Conservation (phyloP, 2,329 filamentous ascomycete species). For the Xylaria sp. region DNA sequence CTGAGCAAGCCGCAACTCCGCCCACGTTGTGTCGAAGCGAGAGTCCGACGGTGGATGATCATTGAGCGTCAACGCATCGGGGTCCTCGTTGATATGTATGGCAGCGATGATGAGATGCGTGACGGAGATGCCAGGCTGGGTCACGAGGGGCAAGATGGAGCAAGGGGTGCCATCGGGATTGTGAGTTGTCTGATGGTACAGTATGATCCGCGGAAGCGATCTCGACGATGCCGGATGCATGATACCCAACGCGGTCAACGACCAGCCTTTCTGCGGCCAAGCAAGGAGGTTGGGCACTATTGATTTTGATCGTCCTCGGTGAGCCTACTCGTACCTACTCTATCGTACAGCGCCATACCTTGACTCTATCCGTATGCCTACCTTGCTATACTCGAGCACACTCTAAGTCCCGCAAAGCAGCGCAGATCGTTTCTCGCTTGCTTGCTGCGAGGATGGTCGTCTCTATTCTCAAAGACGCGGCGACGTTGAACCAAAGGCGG, state of each 20-base stretch:
- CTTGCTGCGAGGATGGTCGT: neutral
- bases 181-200: constrained; percentile 40
- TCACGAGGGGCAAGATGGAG: constrained; percentile 40
- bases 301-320: neutral
- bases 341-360: too few species aligned
- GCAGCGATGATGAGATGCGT: constrained; percentile 76
- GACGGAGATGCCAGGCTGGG: constrained; percentile 34
- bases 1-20: constrained; percentile 64
- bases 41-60: constrained; percentile 61
- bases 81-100: constrained; percentile 67
- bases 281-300: neutral
- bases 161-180: constrained; percentile 34
- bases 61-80: constrained; percentile 65
- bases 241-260: neutral
- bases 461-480: too few species aligned
- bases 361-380: neutral
- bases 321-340: neutral
- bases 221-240: constrained; percentile 22
- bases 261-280: neutral
- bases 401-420: neutral
- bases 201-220: constrained; percentile 26
- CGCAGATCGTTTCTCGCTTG: neutral
- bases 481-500: too few species aligned
- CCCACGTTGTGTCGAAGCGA: constrained; percentile 63
- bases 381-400: neutral